Base-by-base conservation (phyloP, 305 asterid genomes). In the Solanum hybrid region DNA sequence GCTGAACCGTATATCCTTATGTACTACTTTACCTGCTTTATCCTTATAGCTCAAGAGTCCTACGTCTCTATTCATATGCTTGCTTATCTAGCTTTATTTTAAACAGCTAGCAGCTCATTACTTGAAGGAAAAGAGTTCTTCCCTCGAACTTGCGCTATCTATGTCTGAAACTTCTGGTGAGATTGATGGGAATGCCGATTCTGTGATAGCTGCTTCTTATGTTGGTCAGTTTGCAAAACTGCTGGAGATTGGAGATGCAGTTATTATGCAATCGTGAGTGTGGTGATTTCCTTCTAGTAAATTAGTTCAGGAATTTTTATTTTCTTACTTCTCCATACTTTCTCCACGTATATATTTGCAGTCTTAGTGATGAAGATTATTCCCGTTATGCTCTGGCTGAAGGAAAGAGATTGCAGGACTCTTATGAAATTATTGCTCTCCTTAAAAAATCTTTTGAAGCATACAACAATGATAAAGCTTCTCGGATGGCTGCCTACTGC, bases 151-250 rank as follows among this genome's bases (percentile, higher is more conserved):
- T 91, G 94, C 98, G n/a, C 90, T 94, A 64, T 96, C 98, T 42
- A 94, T 96, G 95, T 96, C 98, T 6, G 98, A 91, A 88, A 94
- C 92, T 93, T 92, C 92, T 90, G 92, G 64, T 91, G 91, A 93
- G 91, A 89, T 91, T 90, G 95, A 95, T 90, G 95, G 90, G 90
- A 93, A 91, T 91, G 93, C 94, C 40, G 99, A 98, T 71, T 96
- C 99, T 92, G 98, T 96, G 86, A 94, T 89, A 89, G 92, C 96
- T 91, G 95, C 98, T 89, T 88, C 87, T 35, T 96, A 96, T 93
- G 92, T 95, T 88, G 99, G 99, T 92, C 99, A 96, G 95, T 98
- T 96, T 94, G 94, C 96, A 88, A 93, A 95, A 93, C 90, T 98
- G 92, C 93, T 97, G 91, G 99, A 97, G 94, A 93, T 76, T 26